phyloP scores from a whole-genome alignment of 2,329 filamentous ascomycete species.

The Cladorrhinum sp. region DNA sequence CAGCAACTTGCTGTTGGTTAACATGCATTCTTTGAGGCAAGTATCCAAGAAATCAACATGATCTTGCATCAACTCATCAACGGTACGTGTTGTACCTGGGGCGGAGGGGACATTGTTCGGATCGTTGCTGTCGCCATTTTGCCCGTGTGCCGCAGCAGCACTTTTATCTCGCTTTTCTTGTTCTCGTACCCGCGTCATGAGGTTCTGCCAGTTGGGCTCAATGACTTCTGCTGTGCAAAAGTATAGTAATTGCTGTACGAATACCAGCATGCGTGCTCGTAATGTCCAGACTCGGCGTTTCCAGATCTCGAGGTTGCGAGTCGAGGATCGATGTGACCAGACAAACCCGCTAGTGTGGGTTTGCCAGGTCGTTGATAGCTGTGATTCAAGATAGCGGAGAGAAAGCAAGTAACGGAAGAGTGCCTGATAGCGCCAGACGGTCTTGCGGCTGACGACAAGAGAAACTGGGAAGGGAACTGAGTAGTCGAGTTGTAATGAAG shows the following conservation, averaged over 20 bases:
- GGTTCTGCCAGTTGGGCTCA: constrained; percentile 91
- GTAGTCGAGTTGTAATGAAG: constrained; percentile 91
- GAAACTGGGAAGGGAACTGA: constrained; percentile 92
- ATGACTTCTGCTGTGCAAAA: constrained; percentile 97
- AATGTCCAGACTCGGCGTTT: constrained; percentile 91
- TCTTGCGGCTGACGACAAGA: constrained; percentile 92
- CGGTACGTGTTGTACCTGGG: constrained; percentile 60
- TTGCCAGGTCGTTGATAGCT: constrained; percentile 85
- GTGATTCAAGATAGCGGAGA: constrained; percentile 81
- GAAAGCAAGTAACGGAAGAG: constrained; percentile 93
- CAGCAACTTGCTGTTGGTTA: constrained; percentile 92
- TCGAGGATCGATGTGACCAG: constrained; percentile 77
- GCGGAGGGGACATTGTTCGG: constrained; percentile 6
- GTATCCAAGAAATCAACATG: constrained; percentile 98
- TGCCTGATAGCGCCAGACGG: constrained; percentile 93
- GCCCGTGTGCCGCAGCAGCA: neutral
- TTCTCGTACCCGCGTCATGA: constrained; percentile 75
- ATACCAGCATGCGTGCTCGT: constrained; percentile 90
- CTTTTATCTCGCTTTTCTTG: constrained; percentile 29
- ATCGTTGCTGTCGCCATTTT: neutral
- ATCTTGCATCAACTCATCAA: constrained; percentile 98
- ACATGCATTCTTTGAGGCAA: constrained; percentile 97
- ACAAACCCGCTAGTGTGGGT: constrained; percentile 76
- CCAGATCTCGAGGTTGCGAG: constrained; percentile 78
- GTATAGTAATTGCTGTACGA: constrained; percentile 93